Percentiles rank a stretch among this genome's conserved stretches.
Conservation (phyloP, 1,284 basidiomycete genomes). For the Cryptococcus sp. region DNA sequence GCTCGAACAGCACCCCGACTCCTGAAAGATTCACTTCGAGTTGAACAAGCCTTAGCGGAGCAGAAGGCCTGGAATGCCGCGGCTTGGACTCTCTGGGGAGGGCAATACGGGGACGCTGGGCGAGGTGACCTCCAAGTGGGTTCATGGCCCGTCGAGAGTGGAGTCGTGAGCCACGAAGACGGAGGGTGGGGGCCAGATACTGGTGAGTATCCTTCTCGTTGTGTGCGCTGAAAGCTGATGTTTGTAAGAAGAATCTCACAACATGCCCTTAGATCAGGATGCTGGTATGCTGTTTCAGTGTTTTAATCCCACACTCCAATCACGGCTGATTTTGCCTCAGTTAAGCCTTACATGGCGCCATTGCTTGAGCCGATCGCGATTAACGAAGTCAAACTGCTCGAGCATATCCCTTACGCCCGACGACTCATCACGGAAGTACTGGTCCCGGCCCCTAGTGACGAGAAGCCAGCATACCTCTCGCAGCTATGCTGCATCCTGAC, state of each 20-base stretch:
- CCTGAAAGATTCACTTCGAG: conserved; percentile 17
- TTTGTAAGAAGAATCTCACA: too few relatives aligned
- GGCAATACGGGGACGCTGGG: conserved; percentile 14
- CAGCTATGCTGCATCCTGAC: conserved; percentile 34
- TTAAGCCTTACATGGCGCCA: too few relatives aligned
- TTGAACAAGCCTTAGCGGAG: conserved; percentile 28
- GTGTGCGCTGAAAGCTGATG: too few relatives aligned
- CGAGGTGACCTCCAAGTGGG: conserved; percentile 3
- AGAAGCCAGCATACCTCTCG: conserved; percentile 12
- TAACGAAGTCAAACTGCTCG: conserved; percentile 7
- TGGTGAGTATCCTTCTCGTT: too few relatives aligned
- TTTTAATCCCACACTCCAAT: neutral
- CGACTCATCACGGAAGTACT: conserved; percentile 21
- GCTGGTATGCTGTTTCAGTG: neutral
- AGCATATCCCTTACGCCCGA: conserved; percentile 29
- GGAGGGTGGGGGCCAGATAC: too few relatives aligned
- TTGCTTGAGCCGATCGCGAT: too few relatives aligned
- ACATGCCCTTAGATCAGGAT: conserved; percentile 10
- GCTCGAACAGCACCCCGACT: conserved; percentile 19
- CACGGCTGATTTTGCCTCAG: conserved; percentile 1
- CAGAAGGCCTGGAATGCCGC: conserved; percentile 22
- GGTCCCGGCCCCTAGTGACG: conserved; percentile 3
- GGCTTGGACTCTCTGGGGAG: conserved; percentile 26
- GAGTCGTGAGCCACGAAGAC: too few relatives aligned
- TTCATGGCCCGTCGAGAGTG: too few relatives aligned